phyloP scores from a whole-genome alignment of 495 filamentous ascomycete species.

The Lophiostoma macrostomum region DNA sequence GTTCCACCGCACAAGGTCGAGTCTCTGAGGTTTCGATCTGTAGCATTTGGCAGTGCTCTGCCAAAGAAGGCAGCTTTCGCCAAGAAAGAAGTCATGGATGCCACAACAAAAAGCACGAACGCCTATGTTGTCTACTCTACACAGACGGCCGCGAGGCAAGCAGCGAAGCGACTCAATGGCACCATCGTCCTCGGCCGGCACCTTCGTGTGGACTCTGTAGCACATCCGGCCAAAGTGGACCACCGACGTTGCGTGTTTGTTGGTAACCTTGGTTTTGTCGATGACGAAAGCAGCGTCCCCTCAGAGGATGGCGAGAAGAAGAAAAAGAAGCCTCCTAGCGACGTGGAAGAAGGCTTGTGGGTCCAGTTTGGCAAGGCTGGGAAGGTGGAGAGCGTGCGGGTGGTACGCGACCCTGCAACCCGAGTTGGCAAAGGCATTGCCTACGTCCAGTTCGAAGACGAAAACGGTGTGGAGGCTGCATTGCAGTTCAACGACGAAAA shows the following conservation, averaged over 20 bases:
- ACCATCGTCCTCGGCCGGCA: conserved; percentile 81
- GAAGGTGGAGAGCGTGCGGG: conserved; percentile 85
- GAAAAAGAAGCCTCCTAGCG: conserved; percentile 66
- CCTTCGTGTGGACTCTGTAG: conserved; percentile 82
- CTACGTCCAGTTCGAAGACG: conserved; percentile 93
- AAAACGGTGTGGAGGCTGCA: conserved; percentile 82
- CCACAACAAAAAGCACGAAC: conserved; percentile 89
- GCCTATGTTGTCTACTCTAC: conserved; percentile 89
- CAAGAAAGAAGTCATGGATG: conserved; percentile 73
- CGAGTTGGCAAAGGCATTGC: conserved; percentile 96
- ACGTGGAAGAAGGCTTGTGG: conserved; percentile 96
- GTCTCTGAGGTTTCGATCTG: conserved; percentile 89
- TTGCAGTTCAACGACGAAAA: conserved; percentile 83
- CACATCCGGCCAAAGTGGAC: conserved; percentile 79
- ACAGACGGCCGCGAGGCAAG: conserved; percentile 67
- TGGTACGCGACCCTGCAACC: conserved; percentile 85
- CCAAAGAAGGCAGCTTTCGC: conserved; percentile 90
- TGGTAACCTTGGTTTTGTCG: conserved; percentile 92
- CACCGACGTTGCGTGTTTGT: conserved; percentile 92
- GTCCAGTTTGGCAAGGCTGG: conserved; percentile 75
- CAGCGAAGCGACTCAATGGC: conserved; percentile 75
- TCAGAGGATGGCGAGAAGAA: conserved; percentile 59
- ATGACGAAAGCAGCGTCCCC: conserved; percentile 67
- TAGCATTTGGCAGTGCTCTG: conserved; percentile 72
- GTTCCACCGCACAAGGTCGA: conserved; percentile 65